These are phyloP conservation scores for Iris macrosiphon DNA, from an alignment of 106 monocot species.

Conservation along the genomic window DNA sequence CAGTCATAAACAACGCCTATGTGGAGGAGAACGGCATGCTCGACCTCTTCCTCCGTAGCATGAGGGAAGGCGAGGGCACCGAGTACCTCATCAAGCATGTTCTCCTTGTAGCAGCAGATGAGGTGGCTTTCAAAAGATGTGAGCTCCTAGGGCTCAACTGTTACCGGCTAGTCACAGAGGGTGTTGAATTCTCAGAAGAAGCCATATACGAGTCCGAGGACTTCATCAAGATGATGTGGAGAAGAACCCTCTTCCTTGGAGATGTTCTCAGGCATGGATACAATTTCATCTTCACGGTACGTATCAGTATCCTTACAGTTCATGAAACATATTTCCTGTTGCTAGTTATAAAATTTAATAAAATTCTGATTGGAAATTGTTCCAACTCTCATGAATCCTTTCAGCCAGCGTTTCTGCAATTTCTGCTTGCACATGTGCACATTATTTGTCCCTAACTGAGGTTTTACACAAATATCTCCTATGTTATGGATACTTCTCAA, in stretches of 20 bases:
- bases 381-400: too few species aligned
- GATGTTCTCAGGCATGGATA: constrained; percentile 48
- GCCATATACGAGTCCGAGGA: constrained; percentile 37
- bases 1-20: constrained; percentile 53
- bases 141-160: constrained; percentile 24
- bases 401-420: too few species aligned
- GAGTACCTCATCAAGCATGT: constrained; percentile 23
- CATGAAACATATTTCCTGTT: too few species aligned
- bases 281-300: constrained; percentile 59
- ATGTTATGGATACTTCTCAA: too few species aligned
- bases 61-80: constrained; percentile 32
- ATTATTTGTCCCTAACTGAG: too few species aligned
- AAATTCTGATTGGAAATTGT: too few species aligned
- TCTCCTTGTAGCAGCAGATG: constrained; percentile 36
- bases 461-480: too few species aligned
- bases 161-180: constrained; percentile 20
- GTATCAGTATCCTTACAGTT: too few species aligned
- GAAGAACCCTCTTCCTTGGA: constrained; percentile 37
- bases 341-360: too few species aligned
- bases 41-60: constrained; percentile 37
- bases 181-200: constrained; percentile 36
- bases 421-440: too few species aligned
- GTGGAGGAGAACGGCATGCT: constrained; percentile 32
- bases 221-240: constrained; percentile 59
- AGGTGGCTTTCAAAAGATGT: constrained; percentile 28